These are phyloP conservation scores for Nidula niveotomentosa DNA, from an alignment of 1,284 basidiomycete species.

Conservation along the genomic window DNA sequence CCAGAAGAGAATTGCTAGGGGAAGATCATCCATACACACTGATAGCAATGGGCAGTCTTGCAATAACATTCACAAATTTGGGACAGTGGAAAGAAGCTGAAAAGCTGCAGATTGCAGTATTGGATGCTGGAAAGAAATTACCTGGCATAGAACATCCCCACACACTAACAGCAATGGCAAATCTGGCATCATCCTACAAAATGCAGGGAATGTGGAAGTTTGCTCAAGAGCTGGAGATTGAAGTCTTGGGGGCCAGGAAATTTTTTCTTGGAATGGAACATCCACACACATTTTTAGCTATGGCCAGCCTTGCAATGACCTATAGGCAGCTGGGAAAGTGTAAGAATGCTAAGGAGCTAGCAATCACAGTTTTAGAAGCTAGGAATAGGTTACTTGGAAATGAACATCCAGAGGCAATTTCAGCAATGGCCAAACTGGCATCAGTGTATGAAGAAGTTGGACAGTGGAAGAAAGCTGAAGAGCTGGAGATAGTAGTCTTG, in stretches of 20 bases:
- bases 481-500: too few relatives aligned
- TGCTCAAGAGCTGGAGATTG: neutral
- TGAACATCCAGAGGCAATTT: neutral
- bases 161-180: neutral
- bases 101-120: neutral
- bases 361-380: too few relatives aligned
- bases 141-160: neutral
- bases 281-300: too few relatives aligned
- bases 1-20: neutral
- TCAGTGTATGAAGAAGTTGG: neutral
- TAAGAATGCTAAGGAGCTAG: too few relatives aligned
- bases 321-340: too few relatives aligned
- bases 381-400: too few relatives aligned
- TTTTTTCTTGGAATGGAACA: neutral
- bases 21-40: neutral
- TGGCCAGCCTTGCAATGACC: too few relatives aligned
- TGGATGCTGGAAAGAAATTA: neutral
- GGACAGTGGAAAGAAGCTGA: slow-evolving; percentile 1
- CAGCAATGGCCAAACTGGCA: neutral
- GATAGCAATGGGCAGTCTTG: too few relatives aligned
- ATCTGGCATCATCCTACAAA: neutral
- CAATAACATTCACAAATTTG: neutral
- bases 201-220: neutral
- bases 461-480: neutral
- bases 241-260: neutral